Evolutionary conservation across 495 filamentous ascomycete genomes (phyloP).

Genomic region (Penicillium ucsense): DNA sequence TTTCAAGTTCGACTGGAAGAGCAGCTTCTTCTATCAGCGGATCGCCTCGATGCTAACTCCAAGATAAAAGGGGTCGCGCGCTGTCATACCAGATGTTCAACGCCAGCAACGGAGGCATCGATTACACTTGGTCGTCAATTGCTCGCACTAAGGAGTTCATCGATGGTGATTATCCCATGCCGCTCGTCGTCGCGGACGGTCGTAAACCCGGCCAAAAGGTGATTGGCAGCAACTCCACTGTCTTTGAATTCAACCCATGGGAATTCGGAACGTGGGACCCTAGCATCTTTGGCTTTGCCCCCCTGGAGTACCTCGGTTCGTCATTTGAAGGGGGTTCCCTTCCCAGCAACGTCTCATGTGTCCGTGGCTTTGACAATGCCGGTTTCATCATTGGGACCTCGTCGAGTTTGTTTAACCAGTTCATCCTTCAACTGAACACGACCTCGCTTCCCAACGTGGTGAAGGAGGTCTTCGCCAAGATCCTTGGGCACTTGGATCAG

Average conservation of each 20-base stretch:
- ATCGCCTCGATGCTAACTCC: not conserved
- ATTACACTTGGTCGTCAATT: constrained; percentile 84
- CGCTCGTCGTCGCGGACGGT: constrained; percentile 69
- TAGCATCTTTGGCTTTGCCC: constrained; percentile 68
- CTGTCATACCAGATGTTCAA: constrained; percentile 80
- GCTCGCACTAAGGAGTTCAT: constrained; percentile 56
- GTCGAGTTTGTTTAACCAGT: constrained; percentile 79
- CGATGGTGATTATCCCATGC: constrained; percentile 67
- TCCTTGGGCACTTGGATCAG: constrained; percentile 46
- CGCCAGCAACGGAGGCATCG: constrained; percentile 62
- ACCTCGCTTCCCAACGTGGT: constrained; percentile 45
- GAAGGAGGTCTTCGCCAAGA: constrained; percentile 38
- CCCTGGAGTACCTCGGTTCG: constrained; percentile 66
- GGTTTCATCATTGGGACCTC: constrained; percentile 87
- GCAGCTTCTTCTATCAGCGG: constrained; percentile 2
- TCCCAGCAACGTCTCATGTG: constrained; percentile 49
- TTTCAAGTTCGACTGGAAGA: not conserved
- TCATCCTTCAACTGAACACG: constrained; percentile 49
- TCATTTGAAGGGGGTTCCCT: constrained; percentile 63
- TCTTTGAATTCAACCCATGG: constrained; percentile 80
- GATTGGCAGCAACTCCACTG: constrained; percentile 66
- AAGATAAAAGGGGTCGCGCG: constrained; percentile 44
- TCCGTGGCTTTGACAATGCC: constrained; percentile 74
- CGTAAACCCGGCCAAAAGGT: constrained; percentile 55
- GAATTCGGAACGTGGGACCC: constrained; percentile 84